A percentile compares a stretch with the other conserved stretches of the same genome.
Evolutionary conservation across 495 filamentous ascomycete genomes (phyloP).

Genomic region (Xylaria longipes): DNA sequence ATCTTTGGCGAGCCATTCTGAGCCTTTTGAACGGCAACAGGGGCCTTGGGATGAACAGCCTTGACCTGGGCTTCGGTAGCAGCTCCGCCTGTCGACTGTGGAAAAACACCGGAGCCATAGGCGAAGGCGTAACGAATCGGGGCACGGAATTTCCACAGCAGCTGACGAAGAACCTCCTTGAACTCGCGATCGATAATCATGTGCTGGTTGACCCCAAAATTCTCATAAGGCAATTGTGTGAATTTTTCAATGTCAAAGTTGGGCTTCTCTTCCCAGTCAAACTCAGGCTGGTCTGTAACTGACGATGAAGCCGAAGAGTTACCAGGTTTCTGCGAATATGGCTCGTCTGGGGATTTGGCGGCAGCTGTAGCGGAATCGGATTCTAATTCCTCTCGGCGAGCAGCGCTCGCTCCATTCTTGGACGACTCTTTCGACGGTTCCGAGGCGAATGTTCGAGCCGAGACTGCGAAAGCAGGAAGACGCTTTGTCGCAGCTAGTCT

Average conservation of each 20-base stretch:
- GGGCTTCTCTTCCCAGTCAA: conserved; percentile 80
- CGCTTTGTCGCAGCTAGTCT: conserved; percentile 7
- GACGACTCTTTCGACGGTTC: conserved; percentile 25
- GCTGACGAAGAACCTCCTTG: conserved; percentile 84
- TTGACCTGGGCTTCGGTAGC: conserved; percentile 59
- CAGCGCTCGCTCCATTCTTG: conserved; percentile 28
- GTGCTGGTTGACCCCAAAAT: conserved; percentile 95
- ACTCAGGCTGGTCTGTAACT: conserved; percentile 30
- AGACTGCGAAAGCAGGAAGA: conserved; percentile 10
- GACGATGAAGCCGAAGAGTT: conserved; percentile 24
- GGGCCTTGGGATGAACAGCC: conserved; percentile 75
- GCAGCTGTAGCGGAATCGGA: conserved; percentile 40
- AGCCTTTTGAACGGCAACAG: conserved; percentile 75
- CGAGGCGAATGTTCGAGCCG: conserved; percentile 34
- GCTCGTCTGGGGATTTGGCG: conserved; percentile 41
- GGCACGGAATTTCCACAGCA: conserved; percentile 91
- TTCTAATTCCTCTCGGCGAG: conserved; percentile 34
- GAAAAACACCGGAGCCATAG: conserved; percentile 95
- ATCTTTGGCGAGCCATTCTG: conserved; percentile 90
- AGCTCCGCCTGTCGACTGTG: conserved; percentile 67
- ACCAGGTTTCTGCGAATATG: conserved; percentile 28
- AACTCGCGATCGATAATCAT: conserved; percentile 94
- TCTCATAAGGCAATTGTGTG: conserved; percentile 82
- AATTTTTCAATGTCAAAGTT: conserved; percentile 78
- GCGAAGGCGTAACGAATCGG: conserved; percentile 96